Conservation (phyloP, 768 basidiomycete genomes). For the Cyathus striatus region DNA sequence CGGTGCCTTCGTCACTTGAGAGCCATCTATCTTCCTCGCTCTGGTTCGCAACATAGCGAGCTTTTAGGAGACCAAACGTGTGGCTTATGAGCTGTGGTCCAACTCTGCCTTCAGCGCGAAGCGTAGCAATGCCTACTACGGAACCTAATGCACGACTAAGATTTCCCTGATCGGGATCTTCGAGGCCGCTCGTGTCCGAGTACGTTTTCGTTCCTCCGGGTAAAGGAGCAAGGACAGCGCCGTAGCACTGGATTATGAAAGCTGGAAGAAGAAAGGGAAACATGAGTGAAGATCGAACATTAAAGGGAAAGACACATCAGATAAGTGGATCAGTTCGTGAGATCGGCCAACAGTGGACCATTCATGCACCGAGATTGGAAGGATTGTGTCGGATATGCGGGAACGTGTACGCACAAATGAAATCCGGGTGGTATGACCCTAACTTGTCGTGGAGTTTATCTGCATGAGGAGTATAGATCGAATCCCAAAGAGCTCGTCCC, state of each 20-base stretch:
- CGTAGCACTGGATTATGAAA: conserved; percentile 86
- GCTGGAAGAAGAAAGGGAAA: conserved; percentile 33
- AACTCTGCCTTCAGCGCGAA: conserved; percentile 81
- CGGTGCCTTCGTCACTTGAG: conserved; percentile 78
- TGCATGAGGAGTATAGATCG: conserved; percentile 86
- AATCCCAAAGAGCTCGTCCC: conserved; percentile 74
- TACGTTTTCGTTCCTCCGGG: conserved; percentile 48
- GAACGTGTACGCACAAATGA: conserved; percentile 70
- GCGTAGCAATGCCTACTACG: conserved; percentile 77
- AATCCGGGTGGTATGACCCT: conserved; percentile 86
- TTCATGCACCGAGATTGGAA: conserved; percentile 24
- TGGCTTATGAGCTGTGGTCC: conserved; percentile 87
- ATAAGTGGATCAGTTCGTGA: conserved; percentile 19
- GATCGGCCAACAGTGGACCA: conserved; percentile 21
- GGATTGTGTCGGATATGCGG: conserved; percentile 19
- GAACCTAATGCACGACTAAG: conserved; percentile 82
- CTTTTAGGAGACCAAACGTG: conserved; percentile 87
- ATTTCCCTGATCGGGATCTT: conserved; percentile 69
- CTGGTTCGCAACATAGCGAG: conserved; percentile 53
- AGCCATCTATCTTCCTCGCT: conserved; percentile 77
- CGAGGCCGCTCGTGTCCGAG: conserved; percentile 30
- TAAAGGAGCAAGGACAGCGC: conserved; percentile 70
- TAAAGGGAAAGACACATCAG: conserved; percentile 16
- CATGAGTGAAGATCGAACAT: conserved; percentile 9
- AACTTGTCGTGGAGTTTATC: conserved; percentile 88